Conservation (phyloP, 108 stramenopile species). For the Chaetoceros muelleri region DNA sequence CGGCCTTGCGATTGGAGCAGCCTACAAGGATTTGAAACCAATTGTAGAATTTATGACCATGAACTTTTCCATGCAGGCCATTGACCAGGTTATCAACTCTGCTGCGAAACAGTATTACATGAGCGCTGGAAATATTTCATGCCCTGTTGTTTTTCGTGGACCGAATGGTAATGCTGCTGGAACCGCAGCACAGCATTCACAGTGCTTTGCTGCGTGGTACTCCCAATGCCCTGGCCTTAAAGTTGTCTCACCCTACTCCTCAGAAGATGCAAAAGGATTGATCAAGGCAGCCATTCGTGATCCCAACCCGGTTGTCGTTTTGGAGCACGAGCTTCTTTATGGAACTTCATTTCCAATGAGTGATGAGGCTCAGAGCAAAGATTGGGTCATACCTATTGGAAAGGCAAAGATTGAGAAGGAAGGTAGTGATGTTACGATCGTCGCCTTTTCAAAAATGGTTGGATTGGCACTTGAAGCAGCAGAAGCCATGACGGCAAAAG, state of each 20-base stretch:
- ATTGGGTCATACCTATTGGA: constrained; percentile 87
- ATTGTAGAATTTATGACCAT: constrained; percentile 99
- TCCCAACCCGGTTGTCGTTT: constrained; percentile 95
- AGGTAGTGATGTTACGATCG: constrained; percentile 94
- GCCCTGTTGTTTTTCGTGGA: constrained; percentile 98
- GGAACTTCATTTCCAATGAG: constrained; percentile 91
- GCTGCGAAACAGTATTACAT: constrained; percentile 99
- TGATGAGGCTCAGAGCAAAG: constrained; percentile 82
- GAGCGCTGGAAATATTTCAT: constrained; percentile 89
- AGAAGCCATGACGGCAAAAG: constrained; percentile 71
- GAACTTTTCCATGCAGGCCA: constrained; percentile 99
- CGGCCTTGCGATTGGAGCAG: constrained; percentile 91
- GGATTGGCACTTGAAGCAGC: constrained; percentile 91
- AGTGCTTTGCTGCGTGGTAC: constrained; percentile 99
- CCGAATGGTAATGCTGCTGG: constrained; percentile 98
- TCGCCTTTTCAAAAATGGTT: constrained; percentile 88
- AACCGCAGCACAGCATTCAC: constrained; percentile 97
- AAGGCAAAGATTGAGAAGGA: constrained; percentile 87
- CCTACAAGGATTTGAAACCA: constrained; percentile 89
- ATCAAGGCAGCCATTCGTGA: constrained; percentile 99
- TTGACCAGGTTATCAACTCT: constrained; percentile 96
- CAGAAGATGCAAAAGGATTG: constrained; percentile 96
- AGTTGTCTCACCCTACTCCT: constrained; percentile 91
- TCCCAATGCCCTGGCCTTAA: constrained; percentile 85
- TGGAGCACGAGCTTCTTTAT: constrained; percentile 99